Evolutionary conservation across 192 early-diverging fungal genomes (phyloP), one percentile per base, ranked within the genome.

Genomic region (Linnemannia schmuckeri): DNA sequence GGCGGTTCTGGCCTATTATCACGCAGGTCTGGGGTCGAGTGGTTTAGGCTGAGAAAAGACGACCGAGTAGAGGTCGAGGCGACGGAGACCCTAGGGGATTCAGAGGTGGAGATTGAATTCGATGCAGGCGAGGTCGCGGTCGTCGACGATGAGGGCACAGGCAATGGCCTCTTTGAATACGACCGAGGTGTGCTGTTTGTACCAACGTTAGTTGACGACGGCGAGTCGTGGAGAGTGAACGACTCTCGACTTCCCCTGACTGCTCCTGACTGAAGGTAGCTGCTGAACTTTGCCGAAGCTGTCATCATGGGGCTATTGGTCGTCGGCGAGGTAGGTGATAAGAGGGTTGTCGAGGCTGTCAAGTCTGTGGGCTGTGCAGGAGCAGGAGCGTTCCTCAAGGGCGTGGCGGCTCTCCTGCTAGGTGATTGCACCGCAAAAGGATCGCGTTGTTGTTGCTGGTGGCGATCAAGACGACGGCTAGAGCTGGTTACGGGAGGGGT

Each of bases 201-300:
- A 46, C 12, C 44, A 7, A 76, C 72, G 1, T 61, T 44, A 61
- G 24, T 72, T 37, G 82, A 78, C 24, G 81, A 54, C 30, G 75
- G 22, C 33, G 66, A 17, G 20, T 66, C 61, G n/a, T 35, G 52
- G 37, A 73, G 52, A 20, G 75, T 35, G 4, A 82, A 37, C 15
- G 81, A 82, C 22, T 82, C 81, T 6, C 57, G 54, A 37, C 76
- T 83, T 27, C 30, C 42, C 47, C 79, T 35, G 73, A 41, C 55
- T 13, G 82, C 72, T 18, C 54, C 57, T 6, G 82, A 72, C 8
- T 83, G 76, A 33, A 83, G 76, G 35, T 78, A 83, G 4, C 61
- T 57, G 54, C 74, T 83, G 57, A 83, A 83, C 37, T 77, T 77
- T 42, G 82, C 82, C 9, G 82, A 83, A n/a, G 82, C 82, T 5